Evolutionary conservation across 2,329 filamentous ascomycete genomes (phyloP), one percentile per base, ranked within the genome.

Genomic region (Pleoardoris graminearum): DNA sequence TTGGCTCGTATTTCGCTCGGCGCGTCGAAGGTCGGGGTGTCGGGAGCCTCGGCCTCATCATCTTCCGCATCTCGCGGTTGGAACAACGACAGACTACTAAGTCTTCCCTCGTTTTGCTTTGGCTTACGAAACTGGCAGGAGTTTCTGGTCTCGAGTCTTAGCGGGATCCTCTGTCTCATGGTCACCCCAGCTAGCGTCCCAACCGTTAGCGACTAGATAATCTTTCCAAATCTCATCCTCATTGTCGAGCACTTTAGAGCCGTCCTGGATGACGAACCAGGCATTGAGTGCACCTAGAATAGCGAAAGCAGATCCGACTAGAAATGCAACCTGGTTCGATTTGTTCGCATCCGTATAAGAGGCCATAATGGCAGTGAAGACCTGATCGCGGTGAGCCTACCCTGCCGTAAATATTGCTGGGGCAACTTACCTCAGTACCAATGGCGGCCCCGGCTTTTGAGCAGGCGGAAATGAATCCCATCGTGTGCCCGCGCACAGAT

Each of bases 241-340:
- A n/a, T 69, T 54, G 2, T 61, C 65, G 5, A 71, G 55, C 7
- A 58, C 53, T 11, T 59, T 54, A 7, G 61, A 52, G 7, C 62
- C 45, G 30, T 62, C 63, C 11, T 65, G 70, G 8, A 74, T 67
- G 33, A 73, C 52, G 22, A 66, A 67, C 62, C 60, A 65, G 1
- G 63, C 64, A n/a, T 60, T 54, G 5, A 63, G 50, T 23, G 55
- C 55, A 4, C 63, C 63, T 21, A 67, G 33, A 17, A 63, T 59
- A n/a, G 63, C 60, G 41, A 67, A 66, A 8, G 54, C 61, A 12
- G 60, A 62, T 10, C 64, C 63, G 19, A 67, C 59, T 6, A 67
- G 46, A 32, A 67, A 67, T 3, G 59, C 60, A 2, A 59, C 63
- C 35, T 67, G 63, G 48, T 67, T 62, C 0, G 63, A 66, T 17